Evolutionary conservation across 164 flowering plant genomes (phyloP), one percentile per base, ranked within the genome.

Genomic region (Taxillus chinensis): DNA sequence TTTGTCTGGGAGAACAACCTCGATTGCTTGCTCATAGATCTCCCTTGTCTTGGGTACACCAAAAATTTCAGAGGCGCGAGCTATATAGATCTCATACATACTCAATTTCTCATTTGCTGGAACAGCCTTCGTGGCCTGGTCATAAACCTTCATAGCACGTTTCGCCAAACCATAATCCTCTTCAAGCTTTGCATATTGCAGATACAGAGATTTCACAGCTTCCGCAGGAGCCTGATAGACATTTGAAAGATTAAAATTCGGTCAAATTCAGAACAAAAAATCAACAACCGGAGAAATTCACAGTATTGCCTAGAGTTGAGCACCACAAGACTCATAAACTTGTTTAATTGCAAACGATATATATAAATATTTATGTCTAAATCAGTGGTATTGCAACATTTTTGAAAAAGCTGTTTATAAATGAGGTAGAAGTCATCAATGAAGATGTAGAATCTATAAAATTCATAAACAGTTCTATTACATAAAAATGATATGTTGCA

Each of bases 11-110:
- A 93, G 86, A 66, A 95, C 96, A 53, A 91, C 81, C 53, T 86
- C 80, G 42, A 93, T 89, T 8, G 99, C 97, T 74, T 86, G 90
- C 80, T 90, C 96, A 69, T 93, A 93, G 9, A 93, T 93, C 57
- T 90, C 87, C 75, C 97, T 81, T 12, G 99, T 90, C 71, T 75
- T 81, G 4, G 99, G 90, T 37, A 90, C 91, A 62, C 97, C 99
- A 77, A 86, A 90, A 53, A 90, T 87, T 63, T 93, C 96, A 7
- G 95, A 83, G 16, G 97, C 96, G 64, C 91, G 87, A 41, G 96
- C 91, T 46, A 93, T 93, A 69, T 90, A 93, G 41, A 93, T 86
- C 63, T 90, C 92, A 65, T 90, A 93, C 95, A 90, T 93, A 77
- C 80, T 70, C 80, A 90, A 66, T 69, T 89, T 90, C 74, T 93